A percentile compares a stretch with the other conserved stretches of the same genome.
phyloP scores from a whole-genome alignment of 352 stramenopile genomes.

The Phytophthora sansomeana region DNA sequence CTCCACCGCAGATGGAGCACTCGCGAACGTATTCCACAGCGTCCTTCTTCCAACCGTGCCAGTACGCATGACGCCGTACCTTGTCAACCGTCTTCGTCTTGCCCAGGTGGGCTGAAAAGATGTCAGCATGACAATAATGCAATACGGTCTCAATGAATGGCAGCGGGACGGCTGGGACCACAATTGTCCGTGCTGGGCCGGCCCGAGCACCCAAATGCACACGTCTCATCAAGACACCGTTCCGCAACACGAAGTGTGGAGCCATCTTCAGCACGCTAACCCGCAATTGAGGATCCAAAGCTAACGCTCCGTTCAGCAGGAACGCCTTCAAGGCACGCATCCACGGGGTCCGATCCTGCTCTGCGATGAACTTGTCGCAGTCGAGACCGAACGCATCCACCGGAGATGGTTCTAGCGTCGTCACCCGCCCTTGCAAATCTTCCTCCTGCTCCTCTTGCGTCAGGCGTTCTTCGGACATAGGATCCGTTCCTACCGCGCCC shows the following conservation, averaged over 20 bases:
- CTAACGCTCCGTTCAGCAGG: background rate
- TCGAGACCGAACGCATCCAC: background rate
- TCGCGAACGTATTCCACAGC: background rate
- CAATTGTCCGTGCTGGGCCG: background rate
- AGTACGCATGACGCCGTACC: background rate
- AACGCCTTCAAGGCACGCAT: background rate
- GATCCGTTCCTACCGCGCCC: too few species aligned
- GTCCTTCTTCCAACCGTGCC: background rate
- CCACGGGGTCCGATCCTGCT: background rate
- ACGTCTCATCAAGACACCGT: background rate
- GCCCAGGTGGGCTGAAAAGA: background rate
- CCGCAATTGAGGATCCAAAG: background rate
- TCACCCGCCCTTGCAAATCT: too few species aligned
- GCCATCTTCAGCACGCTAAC: background rate
- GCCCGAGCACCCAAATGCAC: background rate
- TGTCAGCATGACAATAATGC: background rate
- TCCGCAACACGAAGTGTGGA: background rate
- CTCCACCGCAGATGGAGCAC: background rate
- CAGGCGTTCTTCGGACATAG: too few species aligned
- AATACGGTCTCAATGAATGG: background rate
- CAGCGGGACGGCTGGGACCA: background rate
- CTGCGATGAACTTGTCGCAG: background rate
- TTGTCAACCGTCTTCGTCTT: background rate
- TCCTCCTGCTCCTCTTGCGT: too few species aligned
- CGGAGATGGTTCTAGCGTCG: background rate